Percentiles rank a stretch among this genome's conserved stretches.
Conservation (phyloP, 805 yeast genomes). For the Gaillardinia entomophila region DNA sequence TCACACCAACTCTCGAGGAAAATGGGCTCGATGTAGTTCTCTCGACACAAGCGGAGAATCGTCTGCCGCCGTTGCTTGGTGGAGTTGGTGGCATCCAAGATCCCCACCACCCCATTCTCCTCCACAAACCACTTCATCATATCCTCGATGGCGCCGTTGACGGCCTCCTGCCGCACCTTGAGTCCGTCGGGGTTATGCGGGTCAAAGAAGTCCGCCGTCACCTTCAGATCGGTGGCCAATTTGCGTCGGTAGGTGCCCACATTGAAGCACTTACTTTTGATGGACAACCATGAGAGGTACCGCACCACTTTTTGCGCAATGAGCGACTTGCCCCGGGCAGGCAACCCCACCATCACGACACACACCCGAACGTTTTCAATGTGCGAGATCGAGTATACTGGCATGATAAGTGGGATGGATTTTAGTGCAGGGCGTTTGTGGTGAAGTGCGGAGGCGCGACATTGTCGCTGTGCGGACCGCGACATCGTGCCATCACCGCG, state of each 20-base stretch:
- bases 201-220: constrained; percentile 76
- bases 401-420: too few species aligned
- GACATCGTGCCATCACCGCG: too few species aligned
- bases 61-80: constrained; percentile 65
- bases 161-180: constrained; percentile 61
- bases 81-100: constrained; percentile 89
- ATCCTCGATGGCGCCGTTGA: constrained; percentile 64
- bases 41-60: constrained; percentile 56
- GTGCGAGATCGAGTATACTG: constrained; percentile 52
- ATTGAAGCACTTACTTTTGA: constrained; percentile 80
- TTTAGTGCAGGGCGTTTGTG: too few species aligned
- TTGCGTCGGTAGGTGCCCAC: constrained; percentile 82
- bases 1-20: constrained; percentile 91
- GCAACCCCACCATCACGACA: constrained; percentile 84
- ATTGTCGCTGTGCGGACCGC: too few species aligned
- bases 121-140: constrained; percentile 83
- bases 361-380: constrained; percentile 73
- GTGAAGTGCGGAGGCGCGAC: too few species aligned
- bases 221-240: constrained; percentile 41
- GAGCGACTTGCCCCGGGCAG: constrained; percentile 90
- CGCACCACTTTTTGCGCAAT: constrained; percentile 93
- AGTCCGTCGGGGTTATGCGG: constrained; percentile 60
- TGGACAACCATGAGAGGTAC: constrained; percentile 87
- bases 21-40: constrained; percentile 75
- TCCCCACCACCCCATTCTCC: constrained; percentile 83